These are phyloP conservation scores for Alternaria arbusti DNA, from an alignment of 2,329 filamentous ascomycete species.

Conservation along the genomic window DNA sequence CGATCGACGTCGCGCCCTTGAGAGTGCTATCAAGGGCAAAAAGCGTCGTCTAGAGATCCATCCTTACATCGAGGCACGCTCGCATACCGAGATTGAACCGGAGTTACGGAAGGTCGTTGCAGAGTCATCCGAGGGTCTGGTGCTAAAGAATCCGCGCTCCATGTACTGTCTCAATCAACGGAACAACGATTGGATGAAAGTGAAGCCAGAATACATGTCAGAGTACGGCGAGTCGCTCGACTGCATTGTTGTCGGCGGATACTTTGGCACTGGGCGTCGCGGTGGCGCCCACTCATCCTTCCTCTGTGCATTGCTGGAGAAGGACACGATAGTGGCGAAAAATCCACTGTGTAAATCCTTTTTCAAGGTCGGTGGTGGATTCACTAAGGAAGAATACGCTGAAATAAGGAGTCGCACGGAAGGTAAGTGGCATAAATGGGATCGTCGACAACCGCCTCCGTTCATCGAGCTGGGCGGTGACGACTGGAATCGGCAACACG, in stretches of 20 bases:
- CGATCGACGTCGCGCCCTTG: conserved; percentile 78
- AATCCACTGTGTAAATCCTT: conserved; percentile 89
- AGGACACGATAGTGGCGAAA: conserved; percentile 64
- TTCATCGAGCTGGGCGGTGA: conserved; percentile 80
- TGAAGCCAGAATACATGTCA: conserved; percentile 98
- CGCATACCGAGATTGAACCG: conserved; percentile 76
- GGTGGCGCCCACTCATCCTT: conserved; percentile 86
- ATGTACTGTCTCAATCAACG: conserved; percentile 86
- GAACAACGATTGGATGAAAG: conserved; percentile 97
- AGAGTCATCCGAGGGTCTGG: conserved; percentile 85
- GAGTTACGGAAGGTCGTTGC: conserved; percentile 82
- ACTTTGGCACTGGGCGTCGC: conserved; percentile 85
- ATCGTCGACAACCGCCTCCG: conserved; percentile 75
- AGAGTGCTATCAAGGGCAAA: conserved; percentile 71
- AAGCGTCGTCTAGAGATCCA: conserved; percentile 85
- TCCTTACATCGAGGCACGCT: conserved; percentile 69
- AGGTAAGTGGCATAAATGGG: conserved; percentile 90
- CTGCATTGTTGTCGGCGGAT: conserved; percentile 86
- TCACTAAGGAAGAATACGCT: conserved; percentile 83
- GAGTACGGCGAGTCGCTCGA: conserved; percentile 95
- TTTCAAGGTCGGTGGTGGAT: conserved; percentile 96
- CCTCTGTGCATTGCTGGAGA: conserved; percentile 83
- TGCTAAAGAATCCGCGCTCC: conserved; percentile 91
- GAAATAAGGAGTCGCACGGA: conserved; percentile 83
- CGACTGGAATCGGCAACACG: conserved; percentile 68